A percentile compares a stretch with the other conserved stretches of the same genome.
phyloP scores from a whole-genome alignment of 192 early-diverging fungal species.

The Nowakowskiella sp. region DNA sequence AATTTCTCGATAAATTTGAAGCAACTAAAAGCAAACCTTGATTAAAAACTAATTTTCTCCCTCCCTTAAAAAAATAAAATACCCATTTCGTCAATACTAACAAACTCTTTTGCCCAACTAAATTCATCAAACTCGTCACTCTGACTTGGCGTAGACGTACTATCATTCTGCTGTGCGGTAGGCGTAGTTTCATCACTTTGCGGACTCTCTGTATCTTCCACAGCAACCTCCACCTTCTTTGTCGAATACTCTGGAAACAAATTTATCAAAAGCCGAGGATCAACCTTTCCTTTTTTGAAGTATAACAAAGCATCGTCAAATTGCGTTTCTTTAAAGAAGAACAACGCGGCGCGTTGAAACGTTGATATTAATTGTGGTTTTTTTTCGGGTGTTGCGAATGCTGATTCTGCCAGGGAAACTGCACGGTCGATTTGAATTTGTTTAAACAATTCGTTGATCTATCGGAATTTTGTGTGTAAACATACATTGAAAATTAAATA shows the following conservation, averaged over 20 bases:
- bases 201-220: too few species aligned
- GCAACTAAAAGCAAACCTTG: conserved; percentile 6
- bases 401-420: conserved; percentile 43
- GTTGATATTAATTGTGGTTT: conserved; percentile 13
- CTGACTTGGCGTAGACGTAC: too few species aligned
- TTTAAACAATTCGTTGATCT: conserved; percentile 52
- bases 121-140: too few species aligned
- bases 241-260: conserved; percentile 37
- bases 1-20: conserved; percentile 21
- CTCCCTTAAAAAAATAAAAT: too few species aligned
- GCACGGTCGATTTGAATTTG: conserved; percentile 50
- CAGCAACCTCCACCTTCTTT: conserved; percentile 12
- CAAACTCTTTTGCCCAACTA: too few species aligned
- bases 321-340: conserved; percentile 50
- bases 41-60: too few species aligned
- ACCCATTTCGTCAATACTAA: too few species aligned
- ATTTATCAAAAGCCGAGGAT: conserved; percentile 48
- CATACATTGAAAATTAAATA: background rate
- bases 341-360: conserved; percentile 56
- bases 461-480: background rate
- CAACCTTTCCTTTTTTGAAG: conserved; percentile 55
- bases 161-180: too few species aligned
- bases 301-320: conserved; percentile 61
- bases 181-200: too few species aligned
- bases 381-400: background rate